Evolutionary conservation across 2,329 filamentous ascomycete species (phyloP).

Genomic region (Penicillium vulpinum): DNA sequence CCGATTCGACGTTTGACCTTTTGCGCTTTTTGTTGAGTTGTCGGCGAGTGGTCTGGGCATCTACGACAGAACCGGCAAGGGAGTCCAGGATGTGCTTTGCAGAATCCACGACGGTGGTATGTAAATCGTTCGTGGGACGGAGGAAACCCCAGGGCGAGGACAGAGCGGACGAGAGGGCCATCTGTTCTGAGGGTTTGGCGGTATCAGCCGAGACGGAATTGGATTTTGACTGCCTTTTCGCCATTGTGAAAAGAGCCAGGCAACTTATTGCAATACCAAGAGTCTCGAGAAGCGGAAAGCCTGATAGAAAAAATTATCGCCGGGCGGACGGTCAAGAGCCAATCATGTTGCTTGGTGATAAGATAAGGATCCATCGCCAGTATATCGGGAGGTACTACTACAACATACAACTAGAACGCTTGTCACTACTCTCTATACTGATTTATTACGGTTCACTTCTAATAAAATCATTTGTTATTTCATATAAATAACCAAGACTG

Average conservation of each 20-base stretch:
- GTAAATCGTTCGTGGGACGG: constrained; percentile 67
- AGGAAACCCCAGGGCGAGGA: constrained; percentile 71
- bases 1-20: constrained; percentile 55
- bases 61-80: constrained; percentile 71
- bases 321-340: constrained; percentile 6
- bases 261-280: not conserved
- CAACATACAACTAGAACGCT: not conserved
- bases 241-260: constrained; percentile 14
- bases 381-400: not conserved
- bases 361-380: constrained; percentile 1
- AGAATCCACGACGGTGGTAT: constrained; percentile 68
- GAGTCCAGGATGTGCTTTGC: constrained; percentile 80
- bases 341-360: constrained; percentile 3
- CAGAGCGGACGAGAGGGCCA: constrained; percentile 44
- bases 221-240: constrained; percentile 13
- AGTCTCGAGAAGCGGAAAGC: not conserved
- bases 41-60: constrained; percentile 68
- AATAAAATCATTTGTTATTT: not conserved
- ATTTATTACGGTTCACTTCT: not conserved
- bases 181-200: not conserved
- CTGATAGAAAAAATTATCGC: constrained; percentile 27
- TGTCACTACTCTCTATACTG: not conserved
- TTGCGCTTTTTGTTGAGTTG: constrained; percentile 76
- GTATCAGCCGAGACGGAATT: not conserved
- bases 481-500: not conserved